Evolutionary conservation across 2,329 filamentous ascomycete species (phyloP).

Genomic region (Boeremia lycopersici): DNA sequence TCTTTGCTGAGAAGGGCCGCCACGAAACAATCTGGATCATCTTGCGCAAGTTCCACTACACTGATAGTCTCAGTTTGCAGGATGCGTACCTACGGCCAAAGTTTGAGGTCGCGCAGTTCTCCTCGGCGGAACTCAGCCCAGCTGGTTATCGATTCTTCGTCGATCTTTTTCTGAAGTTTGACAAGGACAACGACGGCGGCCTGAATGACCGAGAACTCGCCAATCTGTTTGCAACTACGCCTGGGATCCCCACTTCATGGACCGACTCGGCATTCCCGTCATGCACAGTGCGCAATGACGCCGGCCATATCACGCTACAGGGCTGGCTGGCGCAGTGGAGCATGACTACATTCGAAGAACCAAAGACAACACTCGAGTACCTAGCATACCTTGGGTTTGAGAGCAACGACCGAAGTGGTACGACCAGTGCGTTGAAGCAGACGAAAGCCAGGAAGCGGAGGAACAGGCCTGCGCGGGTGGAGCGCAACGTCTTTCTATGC

Average conservation of each 20-base stretch:
- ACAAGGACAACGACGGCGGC: slow-evolving; percentile 97
- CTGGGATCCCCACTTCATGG: slow-evolving; percentile 87
- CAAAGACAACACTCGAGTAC: slow-evolving; percentile 93
- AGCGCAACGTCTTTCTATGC: slow-evolving; percentile 91
- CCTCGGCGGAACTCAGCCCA: slow-evolving; percentile 91
- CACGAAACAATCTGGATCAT: slow-evolving; percentile 99
- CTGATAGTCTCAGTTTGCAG: slow-evolving; percentile 89
- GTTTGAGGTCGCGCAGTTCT: slow-evolving; percentile 90
- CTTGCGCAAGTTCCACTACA: slow-evolving; percentile 91
- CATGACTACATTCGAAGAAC: slow-evolving; percentile 97
- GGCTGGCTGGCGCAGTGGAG: slow-evolving; percentile 99
- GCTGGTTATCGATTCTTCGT: slow-evolving; percentile 97
- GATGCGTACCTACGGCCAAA: slow-evolving; percentile 91
- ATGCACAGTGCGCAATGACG: slow-evolving; percentile 93
- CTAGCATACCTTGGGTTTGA: slow-evolving; percentile 96
- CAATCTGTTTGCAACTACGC: slow-evolving; percentile 89
- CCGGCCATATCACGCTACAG: slow-evolving; percentile 91
- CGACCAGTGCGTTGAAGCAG: slow-evolving; percentile 85
- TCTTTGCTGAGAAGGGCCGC: slow-evolving; percentile 95
- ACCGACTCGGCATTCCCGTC: slow-evolving; percentile 86
- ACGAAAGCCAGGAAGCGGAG: slow-evolving; percentile 90
- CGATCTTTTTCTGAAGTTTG: slow-evolving; percentile 90
- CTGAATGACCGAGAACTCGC: slow-evolving; percentile 84
- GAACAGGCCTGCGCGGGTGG: slow-evolving; percentile 80
- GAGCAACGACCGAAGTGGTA: slow-evolving; percentile 71